A percentile compares a stretch with the other conserved stretches of the same genome.
phyloP scores from a whole-genome alignment of 1,139 yeast species.

The Candida sp. region DNA sequence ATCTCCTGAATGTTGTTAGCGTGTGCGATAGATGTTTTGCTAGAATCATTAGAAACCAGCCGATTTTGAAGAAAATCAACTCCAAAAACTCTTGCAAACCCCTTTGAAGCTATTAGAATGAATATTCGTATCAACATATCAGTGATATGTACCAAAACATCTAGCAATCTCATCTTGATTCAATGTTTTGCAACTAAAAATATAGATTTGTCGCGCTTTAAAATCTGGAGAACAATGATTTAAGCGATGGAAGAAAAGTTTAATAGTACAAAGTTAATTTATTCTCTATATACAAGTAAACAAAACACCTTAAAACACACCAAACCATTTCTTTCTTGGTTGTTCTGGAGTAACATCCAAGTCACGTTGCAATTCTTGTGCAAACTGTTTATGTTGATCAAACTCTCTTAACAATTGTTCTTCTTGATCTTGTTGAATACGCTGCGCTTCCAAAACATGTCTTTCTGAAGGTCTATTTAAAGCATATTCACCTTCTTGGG shows the following conservation, averaged over 20 bases:
- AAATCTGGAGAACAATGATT: too few relatives aligned
- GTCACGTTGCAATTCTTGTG: slow-evolving; percentile 23
- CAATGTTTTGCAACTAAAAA: not conserved
- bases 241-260: too few relatives aligned
- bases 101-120: not conserved
- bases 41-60: not conserved
- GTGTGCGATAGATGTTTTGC: slow-evolving; percentile 5
- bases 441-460: slow-evolving; percentile 74
- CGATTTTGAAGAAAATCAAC: not conserved
- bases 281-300: too few relatives aligned
- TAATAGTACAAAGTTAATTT: too few relatives aligned
- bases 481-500: slow-evolving; percentile 46
- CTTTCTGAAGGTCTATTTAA: slow-evolving; percentile 69
- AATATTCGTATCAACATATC: not conserved
- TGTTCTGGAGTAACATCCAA: slow-evolving; percentile 24
- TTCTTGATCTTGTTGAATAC: slow-evolving; percentile 66
- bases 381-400: slow-evolving; percentile 31
- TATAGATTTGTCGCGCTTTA: too few relatives aligned
- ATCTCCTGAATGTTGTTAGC: slow-evolving; percentile 62
- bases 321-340: slow-evolving; percentile 30
- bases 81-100: not conserved
- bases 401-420: slow-evolving; percentile 61
- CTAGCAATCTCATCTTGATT: not conserved
- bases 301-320: slow-evolving; percentile 19
- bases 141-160: not conserved